Evolutionary conservation across 352 stramenopile species (phyloP).

Genomic region (Phytopythium ostracodes): DNA sequence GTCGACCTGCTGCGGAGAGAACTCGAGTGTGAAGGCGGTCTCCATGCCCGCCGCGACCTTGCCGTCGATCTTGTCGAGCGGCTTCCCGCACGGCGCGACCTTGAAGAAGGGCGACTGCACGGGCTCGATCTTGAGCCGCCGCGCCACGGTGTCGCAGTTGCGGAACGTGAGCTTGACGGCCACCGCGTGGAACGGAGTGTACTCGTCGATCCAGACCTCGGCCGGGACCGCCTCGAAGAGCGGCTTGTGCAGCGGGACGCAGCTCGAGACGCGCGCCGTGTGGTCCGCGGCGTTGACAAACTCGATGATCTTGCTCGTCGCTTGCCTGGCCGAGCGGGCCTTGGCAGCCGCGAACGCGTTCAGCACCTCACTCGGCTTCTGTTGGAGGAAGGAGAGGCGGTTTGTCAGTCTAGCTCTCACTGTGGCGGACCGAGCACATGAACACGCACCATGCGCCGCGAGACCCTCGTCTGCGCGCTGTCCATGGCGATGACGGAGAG

Average conservation of each 20-base stretch:
- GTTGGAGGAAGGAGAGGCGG: not conserved
- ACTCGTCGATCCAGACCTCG: constrained; percentile 91
- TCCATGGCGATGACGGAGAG: not conserved
- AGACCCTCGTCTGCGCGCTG: not conserved
- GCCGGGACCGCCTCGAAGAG: constrained; percentile 84
- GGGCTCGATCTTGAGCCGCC: constrained; percentile 87
- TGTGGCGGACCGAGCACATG: not conserved
- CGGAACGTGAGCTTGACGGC: constrained; percentile 86
- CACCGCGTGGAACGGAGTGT: constrained; percentile 85
- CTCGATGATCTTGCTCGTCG: constrained; percentile 41
- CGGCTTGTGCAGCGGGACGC: constrained; percentile 79
- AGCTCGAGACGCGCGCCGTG: constrained; percentile 48
- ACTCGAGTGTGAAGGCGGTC: constrained; percentile 87
- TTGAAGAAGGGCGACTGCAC: constrained; percentile 87
- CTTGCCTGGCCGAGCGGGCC: constrained; percentile 31
- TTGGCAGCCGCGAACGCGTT: constrained; percentile 58
- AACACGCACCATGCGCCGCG: constrained; percentile 4
- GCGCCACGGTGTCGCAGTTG: constrained; percentile 90
- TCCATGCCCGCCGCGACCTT: constrained; percentile 95
- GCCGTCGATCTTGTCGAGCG: constrained; percentile 37
- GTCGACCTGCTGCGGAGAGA: constrained; percentile 85
- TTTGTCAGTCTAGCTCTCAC: not conserved
- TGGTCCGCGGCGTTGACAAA: constrained; percentile 78
- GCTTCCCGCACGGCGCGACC: constrained; percentile 28
- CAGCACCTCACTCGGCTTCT: constrained; percentile 72